These are phyloP conservation scores for Leptodermis oblonga DNA, from an alignment of 257 asterid genomes.

Conservation along the genomic window DNA sequence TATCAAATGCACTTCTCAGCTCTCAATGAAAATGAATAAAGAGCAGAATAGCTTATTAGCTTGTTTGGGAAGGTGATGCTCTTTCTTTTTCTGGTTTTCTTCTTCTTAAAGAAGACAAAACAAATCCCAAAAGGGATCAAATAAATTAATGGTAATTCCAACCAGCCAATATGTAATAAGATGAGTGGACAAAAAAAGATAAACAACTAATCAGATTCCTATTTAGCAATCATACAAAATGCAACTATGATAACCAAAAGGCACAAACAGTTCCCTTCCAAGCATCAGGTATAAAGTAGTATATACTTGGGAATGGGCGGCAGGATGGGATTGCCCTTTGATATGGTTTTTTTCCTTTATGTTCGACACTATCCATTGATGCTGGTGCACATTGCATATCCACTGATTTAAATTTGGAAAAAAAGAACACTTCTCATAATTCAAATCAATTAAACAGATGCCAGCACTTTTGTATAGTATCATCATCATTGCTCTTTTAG, in stretches of 20 bases:
- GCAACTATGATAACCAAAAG: too few relatives aligned
- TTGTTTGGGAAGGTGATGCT: not conserved
- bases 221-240: not conserved
- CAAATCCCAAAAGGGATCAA: too few relatives aligned
- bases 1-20: too few relatives aligned
- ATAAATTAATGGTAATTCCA: not conserved
- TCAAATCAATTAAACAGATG: too few relatives aligned
- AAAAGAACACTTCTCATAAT: too few relatives aligned
- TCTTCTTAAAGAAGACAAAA: not conserved
- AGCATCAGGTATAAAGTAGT: not conserved
- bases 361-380: too few relatives aligned
- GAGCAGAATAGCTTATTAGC: too few relatives aligned
- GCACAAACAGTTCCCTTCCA: not conserved
- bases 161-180: not conserved
- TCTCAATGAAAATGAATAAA: too few relatives aligned
- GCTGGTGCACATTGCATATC: too few relatives aligned
- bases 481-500: not conserved
- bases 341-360: too few relatives aligned
- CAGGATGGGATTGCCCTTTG: not conserved
- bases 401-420: too few relatives aligned
- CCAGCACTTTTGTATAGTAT: not conserved
- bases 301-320: not conserved
- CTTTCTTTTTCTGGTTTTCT: not conserved
- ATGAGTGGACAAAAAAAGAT: not conserved
- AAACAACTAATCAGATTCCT: not conserved